A percentile compares a stretch with the other conserved stretches of the same genome.
phyloP scores from a whole-genome alignment of 345 rosid genomes.

The Ceriops decandra region DNA sequence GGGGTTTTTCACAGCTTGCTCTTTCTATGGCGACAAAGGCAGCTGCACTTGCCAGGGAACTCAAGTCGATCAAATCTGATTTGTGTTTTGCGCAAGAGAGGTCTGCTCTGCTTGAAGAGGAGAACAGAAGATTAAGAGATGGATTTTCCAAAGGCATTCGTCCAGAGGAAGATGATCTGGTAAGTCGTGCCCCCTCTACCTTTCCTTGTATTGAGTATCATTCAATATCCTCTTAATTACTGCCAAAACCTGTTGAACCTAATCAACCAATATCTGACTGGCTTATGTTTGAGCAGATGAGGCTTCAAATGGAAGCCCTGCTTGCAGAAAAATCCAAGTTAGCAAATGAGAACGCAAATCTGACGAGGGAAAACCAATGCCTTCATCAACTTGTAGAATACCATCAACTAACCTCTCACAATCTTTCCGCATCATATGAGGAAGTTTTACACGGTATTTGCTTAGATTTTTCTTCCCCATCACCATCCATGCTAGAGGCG shows the following conservation, averaged over 20 bases:
- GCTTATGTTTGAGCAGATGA: conserved; percentile 45
- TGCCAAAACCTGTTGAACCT: not conserved
- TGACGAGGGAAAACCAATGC: conserved; percentile 83
- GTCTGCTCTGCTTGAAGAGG: conserved; percentile 72
- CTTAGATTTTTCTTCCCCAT: conserved; percentile 79
- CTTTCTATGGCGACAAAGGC: conserved; percentile 83
- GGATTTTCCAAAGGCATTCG: conserved; percentile 60
- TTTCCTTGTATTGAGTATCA: not conserved
- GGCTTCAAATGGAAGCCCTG: conserved; percentile 86
- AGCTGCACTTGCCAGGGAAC: conserved; percentile 71
- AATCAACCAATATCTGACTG: not conserved
- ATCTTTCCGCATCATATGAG: conserved; percentile 74
- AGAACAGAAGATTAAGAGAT: conserved; percentile 78
- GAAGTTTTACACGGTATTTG: conserved; percentile 55
- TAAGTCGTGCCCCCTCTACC: conserved; percentile 4
- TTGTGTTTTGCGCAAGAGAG: conserved; percentile 75
- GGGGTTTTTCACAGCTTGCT: conserved; percentile 56
- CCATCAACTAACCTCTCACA: conserved; percentile 78
- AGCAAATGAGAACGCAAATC: conserved; percentile 76
- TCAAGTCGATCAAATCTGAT: conserved; percentile 66
- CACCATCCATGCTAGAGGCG: conserved; percentile 15
- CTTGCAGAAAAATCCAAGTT: conserved; percentile 87
- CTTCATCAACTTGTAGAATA: conserved; percentile 82
- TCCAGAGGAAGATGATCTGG: conserved; percentile 98
- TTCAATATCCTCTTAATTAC: not conserved